Percentiles rank a stretch among this genome's conserved stretches.
These are phyloP conservation scores for Neoarthrinium moseri DNA, from an alignment of 2,329 filamentous ascomycete genomes.

Conservation along the genomic window DNA sequence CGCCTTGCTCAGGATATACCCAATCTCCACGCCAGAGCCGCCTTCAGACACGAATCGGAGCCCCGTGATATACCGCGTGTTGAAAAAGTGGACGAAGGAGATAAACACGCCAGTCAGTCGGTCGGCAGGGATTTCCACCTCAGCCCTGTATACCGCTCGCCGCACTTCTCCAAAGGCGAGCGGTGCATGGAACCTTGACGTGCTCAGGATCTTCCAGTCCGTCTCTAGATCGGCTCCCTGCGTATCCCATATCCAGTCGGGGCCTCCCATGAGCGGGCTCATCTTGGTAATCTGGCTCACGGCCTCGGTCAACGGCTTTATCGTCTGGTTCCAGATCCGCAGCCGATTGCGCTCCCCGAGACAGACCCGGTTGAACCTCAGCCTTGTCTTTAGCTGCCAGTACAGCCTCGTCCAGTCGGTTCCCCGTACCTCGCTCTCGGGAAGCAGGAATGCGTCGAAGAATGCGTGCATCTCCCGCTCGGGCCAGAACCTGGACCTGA, in stretches of 20 bases:
- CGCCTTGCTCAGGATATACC: constrained; percentile 15
- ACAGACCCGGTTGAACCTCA: constrained; percentile 14
- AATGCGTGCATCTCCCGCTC: constrained; percentile 18
- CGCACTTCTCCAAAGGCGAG: constrained; percentile 15
- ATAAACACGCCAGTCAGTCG: constrained; percentile 16
- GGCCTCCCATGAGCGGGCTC: constrained; percentile 14
- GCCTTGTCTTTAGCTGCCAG: constrained; percentile 12
- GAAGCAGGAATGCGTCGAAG: constrained; percentile 22
- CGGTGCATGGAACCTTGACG: constrained; percentile 8
- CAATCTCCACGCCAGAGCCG: constrained; percentile 17
- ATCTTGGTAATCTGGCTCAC: constrained; percentile 14
- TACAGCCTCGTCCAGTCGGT: constrained; percentile 21
- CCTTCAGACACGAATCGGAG: constrained; percentile 17
- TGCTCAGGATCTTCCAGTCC: constrained; percentile 15
- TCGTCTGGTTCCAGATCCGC: constrained; percentile 22
- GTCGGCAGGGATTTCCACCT: constrained; percentile 16
- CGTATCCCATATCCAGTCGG: constrained; percentile 7
- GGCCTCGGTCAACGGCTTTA: constrained; percentile 16
- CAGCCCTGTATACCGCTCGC: constrained; percentile 11
- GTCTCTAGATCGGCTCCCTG: background rate
- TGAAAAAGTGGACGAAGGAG: constrained; percentile 21
- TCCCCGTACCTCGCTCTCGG: constrained; percentile 8
- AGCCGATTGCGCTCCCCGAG: constrained; percentile 21
- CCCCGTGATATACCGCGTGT: constrained; percentile 18
- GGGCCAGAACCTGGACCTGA: constrained; percentile 22